Percentiles rank a stretch among this genome's conserved stretches.
Conservation (phyloP, 108 stramenopile genomes). For the Pseudonitzschia multistriata region DNA sequence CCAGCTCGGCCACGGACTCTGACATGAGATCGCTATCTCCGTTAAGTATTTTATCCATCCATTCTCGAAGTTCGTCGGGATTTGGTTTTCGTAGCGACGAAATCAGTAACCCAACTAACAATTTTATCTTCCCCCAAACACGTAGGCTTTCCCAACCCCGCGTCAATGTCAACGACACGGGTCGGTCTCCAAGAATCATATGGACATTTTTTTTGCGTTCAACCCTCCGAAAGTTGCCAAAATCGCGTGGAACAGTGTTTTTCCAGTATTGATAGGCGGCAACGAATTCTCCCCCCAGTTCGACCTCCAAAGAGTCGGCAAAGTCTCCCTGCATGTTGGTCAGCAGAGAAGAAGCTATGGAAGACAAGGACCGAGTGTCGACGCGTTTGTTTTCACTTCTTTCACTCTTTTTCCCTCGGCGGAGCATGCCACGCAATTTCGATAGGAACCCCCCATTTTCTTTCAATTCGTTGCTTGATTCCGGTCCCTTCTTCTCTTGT, state of each 20-base stretch:
- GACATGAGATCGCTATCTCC: slow-evolving; percentile 78
- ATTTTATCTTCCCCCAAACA: slow-evolving; percentile 66
- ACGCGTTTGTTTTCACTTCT: slow-evolving; percentile 24
- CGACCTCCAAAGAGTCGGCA: slow-evolving; percentile 75
- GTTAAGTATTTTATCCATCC: slow-evolving; percentile 61
- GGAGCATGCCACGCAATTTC: background rate
- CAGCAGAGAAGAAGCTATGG: slow-evolving; percentile 39
- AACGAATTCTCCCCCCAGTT: slow-evolving; percentile 80
- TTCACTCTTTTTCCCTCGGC: slow-evolving; percentile 19
- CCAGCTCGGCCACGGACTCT: slow-evolving; percentile 71
- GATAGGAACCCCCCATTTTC: slow-evolving; percentile 2
- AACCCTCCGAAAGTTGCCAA: slow-evolving; percentile 1
- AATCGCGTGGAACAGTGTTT: background rate
- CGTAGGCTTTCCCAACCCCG: slow-evolving; percentile 79
- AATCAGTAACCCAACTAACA: slow-evolving; percentile 62
- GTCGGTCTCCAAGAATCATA: slow-evolving; percentile 80
- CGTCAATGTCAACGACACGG: slow-evolving; percentile 61
- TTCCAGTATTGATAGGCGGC: slow-evolving; percentile 60
- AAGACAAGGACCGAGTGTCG: slow-evolving; percentile 23
- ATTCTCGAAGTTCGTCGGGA: slow-evolving; percentile 72
- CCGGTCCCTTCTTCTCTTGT: slow-evolving; percentile 6
- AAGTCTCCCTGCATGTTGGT: slow-evolving; percentile 77
- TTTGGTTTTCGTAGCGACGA: slow-evolving; percentile 64
- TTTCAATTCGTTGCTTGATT: slow-evolving; percentile 23
- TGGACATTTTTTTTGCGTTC: slow-evolving; percentile 26